Evolutionary conservation across 345 rosid genomes (phyloP), one percentile per base, ranked within the genome.

Genomic region (Arabis hirsuta): DNA sequence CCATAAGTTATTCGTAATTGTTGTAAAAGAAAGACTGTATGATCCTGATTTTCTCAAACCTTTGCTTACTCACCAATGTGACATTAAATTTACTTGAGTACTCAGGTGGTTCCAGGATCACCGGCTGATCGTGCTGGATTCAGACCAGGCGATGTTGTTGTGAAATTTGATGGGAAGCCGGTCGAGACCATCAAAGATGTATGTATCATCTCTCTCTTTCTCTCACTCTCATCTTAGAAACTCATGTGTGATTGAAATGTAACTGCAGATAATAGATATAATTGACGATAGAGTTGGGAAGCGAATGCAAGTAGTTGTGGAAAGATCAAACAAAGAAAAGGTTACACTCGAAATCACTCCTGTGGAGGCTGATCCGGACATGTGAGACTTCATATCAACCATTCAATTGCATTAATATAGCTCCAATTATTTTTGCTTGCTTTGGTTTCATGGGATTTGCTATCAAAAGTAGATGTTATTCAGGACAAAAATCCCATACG

Each of bases 91-190:
- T 32, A 27, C 53, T 27, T 74, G 62, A 13, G 16, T 1, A 9
- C 9, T 54, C 67, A 91, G 98, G 95, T 91, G 70, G 86, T 88
- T 47, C 96, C 96, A 2, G 98, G 95, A 9, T 94, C 95, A 34
- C 98, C 97, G 2, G 95, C 89, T 12, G 91, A 89, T 76, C 81
- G 61, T 47, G 96, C 97, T 45, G 98, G 98, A 66, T 87, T 94
- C 80, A 81, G 24, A 68, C 95, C 95, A 3, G 92, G 98, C 39
- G 98, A 91, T 65, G 89, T 91, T 47, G 88, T 94, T 36, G 66
- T 89, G 43, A 80, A 77, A 78, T 91, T 94, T 70, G 95, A 88
- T 3, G 87, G 88, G 56, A 88, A 81, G 76, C 88, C 93, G 42
- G 95, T 94, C 11, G 84, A 69, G 74, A 89, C 87, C 71, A 84